phyloP scores from a whole-genome alignment of 768 basidiomycete genomes.

The Xerocomellus dryophilus region DNA sequence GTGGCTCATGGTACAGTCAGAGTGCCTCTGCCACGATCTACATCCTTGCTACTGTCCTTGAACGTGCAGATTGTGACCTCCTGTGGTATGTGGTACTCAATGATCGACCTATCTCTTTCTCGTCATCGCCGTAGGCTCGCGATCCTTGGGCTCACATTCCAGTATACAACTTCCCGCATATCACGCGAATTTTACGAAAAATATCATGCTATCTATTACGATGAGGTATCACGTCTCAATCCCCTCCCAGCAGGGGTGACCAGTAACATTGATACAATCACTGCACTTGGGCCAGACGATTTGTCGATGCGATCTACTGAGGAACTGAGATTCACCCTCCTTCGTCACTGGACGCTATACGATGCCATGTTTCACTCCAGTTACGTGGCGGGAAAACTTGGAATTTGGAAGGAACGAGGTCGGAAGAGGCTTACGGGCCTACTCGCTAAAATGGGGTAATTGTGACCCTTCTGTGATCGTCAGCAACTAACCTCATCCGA shows the following conservation, averaged over 20 bases:
- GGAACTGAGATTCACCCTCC: constrained; percentile 91
- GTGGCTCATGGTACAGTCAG: constrained; percentile 86
- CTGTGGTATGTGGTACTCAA: constrained; percentile 61
- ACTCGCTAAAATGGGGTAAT: constrained; percentile 97
- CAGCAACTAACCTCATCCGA: constrained; percentile 12
- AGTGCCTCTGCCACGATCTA: constrained; percentile 88
- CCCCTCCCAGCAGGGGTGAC: constrained; percentile 45
- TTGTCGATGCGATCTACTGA: constrained; percentile 76
- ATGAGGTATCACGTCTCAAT: constrained; percentile 93
- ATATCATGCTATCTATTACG: constrained; percentile 75
- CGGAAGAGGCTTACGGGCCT: constrained; percentile 85
- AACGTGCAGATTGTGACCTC: constrained; percentile 89
- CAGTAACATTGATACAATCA: constrained; percentile 40
- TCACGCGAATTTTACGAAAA: constrained; percentile 82
- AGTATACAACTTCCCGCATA: constrained; percentile 86
- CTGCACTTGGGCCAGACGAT: constrained; percentile 77
- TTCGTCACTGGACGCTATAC: constrained; percentile 97
- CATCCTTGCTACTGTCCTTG: constrained; percentile 84
- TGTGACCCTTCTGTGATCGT: constrained; percentile 8
- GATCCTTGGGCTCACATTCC: constrained; percentile 89
- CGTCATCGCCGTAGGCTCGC: constrained; percentile 61
- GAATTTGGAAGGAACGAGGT: constrained; percentile 95
- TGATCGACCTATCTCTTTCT: not conserved
- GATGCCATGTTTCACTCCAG: constrained; percentile 98
- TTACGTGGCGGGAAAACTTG: constrained; percentile 92